Evolutionary conservation across 148 eudicot species (phyloP), one percentile per base, ranked within the genome.

Genomic region (Fagopyrum homotropicum): DNA sequence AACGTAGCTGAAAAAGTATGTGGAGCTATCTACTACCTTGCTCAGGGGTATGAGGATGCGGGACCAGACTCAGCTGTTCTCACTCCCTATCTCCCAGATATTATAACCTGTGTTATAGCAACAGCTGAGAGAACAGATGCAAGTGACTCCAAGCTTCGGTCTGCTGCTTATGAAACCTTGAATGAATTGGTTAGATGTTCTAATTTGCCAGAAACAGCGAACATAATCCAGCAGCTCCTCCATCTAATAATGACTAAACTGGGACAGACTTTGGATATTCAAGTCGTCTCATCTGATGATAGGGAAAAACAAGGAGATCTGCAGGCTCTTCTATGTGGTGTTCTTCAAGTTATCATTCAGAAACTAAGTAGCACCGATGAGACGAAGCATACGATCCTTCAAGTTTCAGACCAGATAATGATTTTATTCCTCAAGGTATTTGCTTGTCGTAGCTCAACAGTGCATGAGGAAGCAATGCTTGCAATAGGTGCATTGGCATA

Each of bases 381-480:
- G 19, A 79, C 89, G 1, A 86, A 85, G 72, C 73, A 77, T 60
- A 74, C 83, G 64, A 80, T 86, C 17, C 69, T 83, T 29, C 80
- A 83, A 50, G 76, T 69, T 60, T 80, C 89, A 2, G 88, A 86
- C 69, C 80, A 82, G 77, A 83, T 85, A 48, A 88, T 88, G 92
- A 46, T 81, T 29, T 71, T 88, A 75, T 84, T 88, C 76, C 89
- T 88, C 48, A 84, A 77, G 73, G 83, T 86, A 44, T 88, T 88
- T 71, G 80, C 82, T 80, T 78, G 84, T 71, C 86, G 85, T 35
- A 84, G 86, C 73, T 81, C 90, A n/a, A 86, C 95, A 52, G 95
- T 90, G 70, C 91, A 88, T 71, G 91, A 90, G 77, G 95, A 90
- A 79, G 91, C 95, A 19, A 88, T 90, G 95, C 89, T 90, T 72